Evolutionary conservation across 129 eudicot genomes (phyloP), one percentile per base, ranked within the genome.

Genomic region (Logfia minima): DNA sequence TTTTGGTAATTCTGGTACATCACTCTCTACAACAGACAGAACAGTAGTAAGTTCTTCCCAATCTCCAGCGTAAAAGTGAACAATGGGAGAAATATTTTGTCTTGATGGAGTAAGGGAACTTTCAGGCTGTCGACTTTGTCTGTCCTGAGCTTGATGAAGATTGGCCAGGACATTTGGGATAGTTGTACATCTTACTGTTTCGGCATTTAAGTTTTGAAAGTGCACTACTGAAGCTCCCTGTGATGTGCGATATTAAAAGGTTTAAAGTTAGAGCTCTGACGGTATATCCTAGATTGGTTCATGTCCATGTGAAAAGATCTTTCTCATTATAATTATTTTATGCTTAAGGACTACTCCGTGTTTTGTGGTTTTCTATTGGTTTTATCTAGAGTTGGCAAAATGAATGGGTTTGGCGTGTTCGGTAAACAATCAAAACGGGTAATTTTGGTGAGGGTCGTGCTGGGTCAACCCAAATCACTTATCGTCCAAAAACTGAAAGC

Each of bases 221-320:
- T 89, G 96, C 39, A 89, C 91, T 10, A 84, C 87, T 55, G 88
- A 81, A 66, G 96, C 96, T 78, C 96, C 96, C 96, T 89, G 85
- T 70, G 19, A 56, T 13, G 70, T 32, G 61, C 32, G 32, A 52
- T 29, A 24, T 35, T 37, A 66, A 6, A 41, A 63, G 39, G 43
- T 19, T 59, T 60, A 0, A 24, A 26, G 41, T 52, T 56, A 6
- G n/a, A 35, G 34, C n/a, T 13, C 66, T 35, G 13, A 3, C 4
- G 62, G 6, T 11, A 48, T 41, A 24, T 51, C 70, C 1, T 70
- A 64, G 72, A 6, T 65, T 65, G 11, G 66, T 21, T 14, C 18
- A 16, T 55, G 77, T 53, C 53, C 11, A 11, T 13, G 66, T 51
- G 29, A 75, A 13, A 18, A 9, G 21, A 55, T 10, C 4, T 45